Base-by-base conservation (phyloP, 1,284 basidiomycete species). In the Dichomitus squalens region DNA sequence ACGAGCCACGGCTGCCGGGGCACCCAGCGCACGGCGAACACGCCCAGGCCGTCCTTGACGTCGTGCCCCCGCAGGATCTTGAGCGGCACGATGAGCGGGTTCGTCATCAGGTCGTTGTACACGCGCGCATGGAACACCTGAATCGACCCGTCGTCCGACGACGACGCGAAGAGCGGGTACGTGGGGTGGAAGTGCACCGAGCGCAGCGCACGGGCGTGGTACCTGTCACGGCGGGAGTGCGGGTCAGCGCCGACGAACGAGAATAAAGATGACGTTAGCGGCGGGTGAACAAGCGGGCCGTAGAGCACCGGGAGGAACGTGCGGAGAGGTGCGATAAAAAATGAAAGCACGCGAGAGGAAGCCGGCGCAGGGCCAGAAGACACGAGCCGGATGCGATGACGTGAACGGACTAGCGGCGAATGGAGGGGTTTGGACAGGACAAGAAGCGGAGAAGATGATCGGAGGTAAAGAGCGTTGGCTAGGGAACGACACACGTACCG, bases 111-210 rank as follows among this genome's bases (percentile, higher is more conserved):
- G 72, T 98, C 96, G 68, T 85, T 90, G 76, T 93, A 98, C 35
- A 99, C 92, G 58, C 95, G 89, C 23, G 90, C 85, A 75, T 99
- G 97, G 86, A 99, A 99, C 59, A 99, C 79, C 73, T 99, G 97
- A 64, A 98, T 92, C 38, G 93, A 90, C 27, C 96, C 97, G 73
- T 99, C 97, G 75, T 99, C 97, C 20, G 94, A 95, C 44, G 93
- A 92, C 9, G 93, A 95, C 2, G 95, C 94, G 71, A 99, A 98
- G 21, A 99, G 84, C 29, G 97, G 97, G 75, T 95, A 95, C 40
- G 85, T 87, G n/a, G 92, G 90, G 70, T 97, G 95, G 82, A 96
- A 99, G 53, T 88, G 85, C 46, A 99, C 82, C 5, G 91, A 88
- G 58, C 97, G 90, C 62, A 99, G 90, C 21, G 97, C 97, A 58